Base-by-base conservation (phyloP, 2,329 filamentous ascomycete species). In the Ophiostoma sp. region DNA sequence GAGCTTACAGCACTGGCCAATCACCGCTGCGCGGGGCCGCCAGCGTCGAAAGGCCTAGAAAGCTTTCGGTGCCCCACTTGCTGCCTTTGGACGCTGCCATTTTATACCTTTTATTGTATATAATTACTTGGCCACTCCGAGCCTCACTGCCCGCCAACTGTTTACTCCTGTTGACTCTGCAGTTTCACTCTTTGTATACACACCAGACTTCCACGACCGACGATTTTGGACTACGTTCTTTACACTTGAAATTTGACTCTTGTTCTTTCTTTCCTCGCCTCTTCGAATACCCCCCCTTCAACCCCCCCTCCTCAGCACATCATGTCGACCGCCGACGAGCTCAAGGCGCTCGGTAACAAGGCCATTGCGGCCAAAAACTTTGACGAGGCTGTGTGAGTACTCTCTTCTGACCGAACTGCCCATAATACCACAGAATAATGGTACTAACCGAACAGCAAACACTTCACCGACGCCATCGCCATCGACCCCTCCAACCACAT, bases 311-410 rank as follows among this genome's bases (percentile, higher is more conserved):
- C 57, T 27, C 35, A 39, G 33, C 54, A 20, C 57, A 52, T 35
- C 31, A 88, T 88, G 86, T 81, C 86, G 76, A 85, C 85, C 73
- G 87, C 87, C 76, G 88, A 90, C 80, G 87, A 94, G 87, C 88
- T 99, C 77, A 99, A 99, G 86, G 93, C 94, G 77, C 90, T 95
- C 79, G 95, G 94, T 84, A 99, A 99, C 86, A 96, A 96, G 85
- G 94, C 96, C 81, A 99, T 99, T 81, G 90, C 93, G 75, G 93
- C 92, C 73, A 98, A 98, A 87, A 93, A 98, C 82, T 99, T 97
- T 80, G 87, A 93, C 77, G 93, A 94, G 80, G 95, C 95, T 78
- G 88, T 97, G 94, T 98, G 87, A 82, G 92, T 88, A 71, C 23
- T 20, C 20, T 27, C 17, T 39, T 48, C n/a, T 66, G 8, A 5